Evolutionary conservation across 2,329 filamentous ascomycete genomes (phyloP), one percentile per base, ranked within the genome.

Genomic region (Nemania sp.): DNA sequence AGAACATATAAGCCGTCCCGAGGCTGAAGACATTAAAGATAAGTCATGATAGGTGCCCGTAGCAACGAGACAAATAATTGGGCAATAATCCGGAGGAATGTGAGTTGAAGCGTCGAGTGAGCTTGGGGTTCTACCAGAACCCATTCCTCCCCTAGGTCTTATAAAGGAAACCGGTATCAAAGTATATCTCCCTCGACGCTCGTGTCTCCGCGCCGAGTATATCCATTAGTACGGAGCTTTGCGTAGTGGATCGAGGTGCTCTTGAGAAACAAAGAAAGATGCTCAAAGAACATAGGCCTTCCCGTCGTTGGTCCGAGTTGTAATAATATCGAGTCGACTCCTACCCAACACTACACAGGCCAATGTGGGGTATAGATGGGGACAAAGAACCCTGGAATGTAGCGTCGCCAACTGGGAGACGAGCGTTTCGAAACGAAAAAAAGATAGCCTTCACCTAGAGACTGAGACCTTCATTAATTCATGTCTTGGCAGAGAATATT

Each of bases 341-440:
- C 66, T 64, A 62, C 53, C 26, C 41, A 65, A 55, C 66, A 60
- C 67, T 55, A 53, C 51, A 60, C 49, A 65, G 49, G 55, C 53
- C 32, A 61, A 54, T 63, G 70, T 67, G 71, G 70, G 67, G 71
- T 56, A 60, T 38, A 20, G 52, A 62, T 49, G 51, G 20, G 63
- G 53, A 74, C 72, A 76, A 76, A 76, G 73, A 69, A 27, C 38
- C 20, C 66, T 75, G 75, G 75, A 77, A 77, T 77, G 75, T 38
- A 70, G 72, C 55, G 57, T 68, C 69, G 72, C 72, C 72, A 73
- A 61, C 71, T 57, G 64, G 69, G 68, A 62, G 69, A 69, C 64
- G 64, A 58, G 57, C n/a, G 56, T 61, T 54, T 60, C 8, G 38
- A 45, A 29, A 47, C 67, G 62, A 66, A 64, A 65, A 51, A 59